Evolutionary conservation across 2,329 filamentous ascomycete species (phyloP), one percentile per base, ranked within the genome.

Genomic region (Colletotrichum theobromicola): DNA sequence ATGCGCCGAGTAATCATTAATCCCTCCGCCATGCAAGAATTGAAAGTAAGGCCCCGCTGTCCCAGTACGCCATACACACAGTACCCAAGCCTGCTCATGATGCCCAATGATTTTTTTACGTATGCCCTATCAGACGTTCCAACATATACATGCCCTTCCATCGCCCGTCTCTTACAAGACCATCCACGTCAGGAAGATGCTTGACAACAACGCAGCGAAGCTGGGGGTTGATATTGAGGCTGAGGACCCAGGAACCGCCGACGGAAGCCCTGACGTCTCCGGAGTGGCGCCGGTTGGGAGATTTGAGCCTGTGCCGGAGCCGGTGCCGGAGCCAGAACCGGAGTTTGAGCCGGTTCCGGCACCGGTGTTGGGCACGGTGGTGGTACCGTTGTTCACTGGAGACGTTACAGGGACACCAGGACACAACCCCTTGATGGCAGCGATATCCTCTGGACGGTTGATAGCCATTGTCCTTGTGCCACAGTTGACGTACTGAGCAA

Each of bases 401-500:
- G 37, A 28, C 9, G 70, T 16, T 42, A 55, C 30, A 13, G 46
- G 26, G 18, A 42, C 6, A 9, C 32, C 72, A 9, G 12, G 16
- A 18, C 75, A 77, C 34, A 75, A 9, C 4, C 75, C 75, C 21
- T 28, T 53, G 16, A 77, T 68, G 42, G 70, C 64, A 12, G 60
- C n/a, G 15, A 77, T 77, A 32, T 74, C 66, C 55, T 77, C 50
- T 9, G 70, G 62, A 12, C 42, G 26, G 37, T 32, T 76, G 28
- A 77, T 72, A 15, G 70, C 62, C 74, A 76, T 74, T n/a, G 63
- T 71, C 5, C 61, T 34, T 6, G 84, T 85, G 75, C 87, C 88
- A 79, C 88, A 90, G 82, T 89, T 89, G 35, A 80, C 76, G 73
- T 90, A 89, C 70, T 87, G 88, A 3, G 88, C 85, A 75, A 90